Percentiles rank a stretch among this genome's conserved stretches.
Evolutionary conservation across 805 yeast genomes (phyloP).

Genomic region (Maudiozyma turicensis): DNA sequence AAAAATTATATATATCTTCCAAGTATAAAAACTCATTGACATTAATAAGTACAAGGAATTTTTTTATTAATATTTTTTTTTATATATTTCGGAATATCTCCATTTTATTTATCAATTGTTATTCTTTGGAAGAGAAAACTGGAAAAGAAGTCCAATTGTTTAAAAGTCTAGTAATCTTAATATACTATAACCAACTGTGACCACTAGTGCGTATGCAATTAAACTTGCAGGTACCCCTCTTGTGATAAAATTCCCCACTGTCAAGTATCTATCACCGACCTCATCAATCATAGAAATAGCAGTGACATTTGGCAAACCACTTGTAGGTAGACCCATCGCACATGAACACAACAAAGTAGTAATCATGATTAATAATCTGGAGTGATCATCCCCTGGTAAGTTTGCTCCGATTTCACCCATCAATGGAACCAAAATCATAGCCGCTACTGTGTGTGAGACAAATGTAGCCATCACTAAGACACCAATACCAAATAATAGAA

Average conservation of each 20-base stretch:
- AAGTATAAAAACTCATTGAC: neutral
- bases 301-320: conserved; percentile 96
- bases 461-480: conserved; percentile 84
- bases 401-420: conserved; percentile 82
- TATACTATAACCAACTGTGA: conserved; percentile 69
- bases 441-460: conserved; percentile 95
- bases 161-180: conserved; percentile 49
- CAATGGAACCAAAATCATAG: conserved; percentile 82
- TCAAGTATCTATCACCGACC: conserved; percentile 80
- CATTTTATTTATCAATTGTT: neutral
- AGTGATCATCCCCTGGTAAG: conserved; percentile 67
- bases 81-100: too few species aligned
- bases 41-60: neutral
- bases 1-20: too few species aligned
- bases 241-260: conserved; percentile 76
- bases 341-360: conserved; percentile 69
- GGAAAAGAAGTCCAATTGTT: neutral
- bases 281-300: conserved; percentile 93
- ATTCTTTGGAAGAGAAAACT: neutral
- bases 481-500: conserved; percentile 70
- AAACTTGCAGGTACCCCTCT: conserved; percentile 86
- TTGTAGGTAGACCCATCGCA: conserved; percentile 96
- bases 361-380: conserved; percentile 64
- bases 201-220: conserved; percentile 59
- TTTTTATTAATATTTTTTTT: too few species aligned